A percentile compares a stretch with the other conserved stretches of the same genome.
Conservation (phyloP, 305 asterid genomes). For the Solanum aculeatissimum region DNA sequence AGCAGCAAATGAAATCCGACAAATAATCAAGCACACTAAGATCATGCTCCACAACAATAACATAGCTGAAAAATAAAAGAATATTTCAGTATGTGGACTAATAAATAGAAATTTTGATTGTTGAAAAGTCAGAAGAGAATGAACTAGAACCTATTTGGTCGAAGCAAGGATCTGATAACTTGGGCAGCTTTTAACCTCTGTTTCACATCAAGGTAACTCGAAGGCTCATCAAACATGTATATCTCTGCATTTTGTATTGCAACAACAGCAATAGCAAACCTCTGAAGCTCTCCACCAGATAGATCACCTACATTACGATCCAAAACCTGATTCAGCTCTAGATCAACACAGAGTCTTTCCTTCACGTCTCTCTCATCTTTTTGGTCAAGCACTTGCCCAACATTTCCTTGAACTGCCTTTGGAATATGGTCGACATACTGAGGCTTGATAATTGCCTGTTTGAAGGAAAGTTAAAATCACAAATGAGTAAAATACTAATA, state of each 20-base stretch:
- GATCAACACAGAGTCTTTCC: constrained; percentile 57
- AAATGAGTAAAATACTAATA: neutral
- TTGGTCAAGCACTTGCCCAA: constrained; percentile 89
- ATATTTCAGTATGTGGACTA: neutral
- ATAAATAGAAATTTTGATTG: neutral
- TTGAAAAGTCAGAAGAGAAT: neutral
- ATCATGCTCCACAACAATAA: constrained; percentile 96
- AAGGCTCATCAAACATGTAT: constrained; percentile 98
- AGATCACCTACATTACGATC: constrained; percentile 93
- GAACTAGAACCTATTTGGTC: constrained; percentile 56
- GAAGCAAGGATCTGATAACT: constrained; percentile 90
- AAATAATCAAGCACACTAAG: constrained; percentile 95
- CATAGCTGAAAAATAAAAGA: constrained; percentile 48
- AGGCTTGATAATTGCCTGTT: constrained; percentile 89
- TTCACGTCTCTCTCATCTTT: constrained; percentile 85
- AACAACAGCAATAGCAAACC: constrained; percentile 95
- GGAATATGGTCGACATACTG: constrained; percentile 96
- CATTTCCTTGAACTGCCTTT: constrained; percentile 95
- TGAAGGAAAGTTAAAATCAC: neutral
- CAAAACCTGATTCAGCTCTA: constrained; percentile 87
- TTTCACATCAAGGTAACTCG: constrained; percentile 94
- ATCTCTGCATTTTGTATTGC: constrained; percentile 92
- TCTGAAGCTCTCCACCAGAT: constrained; percentile 99
- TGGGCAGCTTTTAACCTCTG: constrained; percentile 98
- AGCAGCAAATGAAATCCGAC: constrained; percentile 97